These are phyloP conservation scores for Hemileccinum impolitum DNA, from an alignment of 768 basidiomycete species.

Conservation along the genomic window DNA sequence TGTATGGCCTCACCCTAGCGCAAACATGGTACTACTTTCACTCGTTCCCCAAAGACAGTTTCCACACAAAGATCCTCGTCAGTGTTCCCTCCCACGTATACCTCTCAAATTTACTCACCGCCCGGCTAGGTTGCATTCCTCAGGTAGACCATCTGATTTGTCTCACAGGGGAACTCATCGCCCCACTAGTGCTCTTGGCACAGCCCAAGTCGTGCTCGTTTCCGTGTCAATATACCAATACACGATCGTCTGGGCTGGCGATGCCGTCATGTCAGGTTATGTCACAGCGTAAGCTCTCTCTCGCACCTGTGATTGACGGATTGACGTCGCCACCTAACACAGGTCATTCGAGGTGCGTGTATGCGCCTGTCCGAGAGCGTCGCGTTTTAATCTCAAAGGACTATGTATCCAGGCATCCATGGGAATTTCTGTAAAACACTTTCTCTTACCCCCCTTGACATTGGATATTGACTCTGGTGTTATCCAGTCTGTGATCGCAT, in stretches of 20 bases:
- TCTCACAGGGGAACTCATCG: neutral
- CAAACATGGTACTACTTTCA: slow-evolving; percentile 35
- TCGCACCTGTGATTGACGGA: neutral
- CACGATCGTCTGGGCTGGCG: slow-evolving; percentile 28
- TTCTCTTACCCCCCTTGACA: neutral
- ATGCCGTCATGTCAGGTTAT: slow-evolving; percentile 22
- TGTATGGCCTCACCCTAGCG: slow-evolving; percentile 34
- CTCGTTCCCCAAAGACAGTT: slow-evolving; percentile 28
- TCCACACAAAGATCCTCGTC: slow-evolving; percentile 32
- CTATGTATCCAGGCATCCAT: slow-evolving; percentile 30
- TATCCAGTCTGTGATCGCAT: slow-evolving; percentile 32
- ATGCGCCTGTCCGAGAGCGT: neutral
- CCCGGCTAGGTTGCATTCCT: slow-evolving; percentile 25
- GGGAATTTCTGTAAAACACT: slow-evolving; percentile 28
- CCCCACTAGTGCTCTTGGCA: slow-evolving; percentile 21
- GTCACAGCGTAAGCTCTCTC: slow-evolving; percentile 24
- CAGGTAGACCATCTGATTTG: slow-evolving; percentile 12
- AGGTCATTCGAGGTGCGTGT: slow-evolving; percentile 26
- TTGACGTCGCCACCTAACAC: neutral
- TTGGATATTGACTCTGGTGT: neutral
- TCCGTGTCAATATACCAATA: slow-evolving; percentile 32
- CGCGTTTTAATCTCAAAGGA: neutral
- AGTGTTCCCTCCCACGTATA: neutral
- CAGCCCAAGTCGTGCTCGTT: slow-evolving; percentile 28
- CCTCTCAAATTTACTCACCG: neutral